Evolutionary conservation across 2,329 filamentous ascomycete species (phyloP), one percentile per base, ranked within the genome.

Genomic region (Magnaporthiopsis poae): DNA sequence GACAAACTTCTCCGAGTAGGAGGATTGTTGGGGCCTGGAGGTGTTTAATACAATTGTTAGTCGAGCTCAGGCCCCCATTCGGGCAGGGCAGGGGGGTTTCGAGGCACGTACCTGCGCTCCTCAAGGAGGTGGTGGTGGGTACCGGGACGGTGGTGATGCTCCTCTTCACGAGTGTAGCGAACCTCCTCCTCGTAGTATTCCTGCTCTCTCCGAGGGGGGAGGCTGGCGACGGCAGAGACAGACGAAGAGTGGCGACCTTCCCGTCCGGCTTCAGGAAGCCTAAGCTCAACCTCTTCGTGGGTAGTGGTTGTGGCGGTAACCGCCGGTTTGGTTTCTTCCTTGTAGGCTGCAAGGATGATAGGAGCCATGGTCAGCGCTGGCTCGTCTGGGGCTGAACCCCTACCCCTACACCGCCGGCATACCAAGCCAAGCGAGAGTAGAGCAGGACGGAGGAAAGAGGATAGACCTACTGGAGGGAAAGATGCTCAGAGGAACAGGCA

Each of bases 401-500:
- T 27, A n/a, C 46, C 46, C 46, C 9, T 56, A 56, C 46, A 56
- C 46, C 46, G 46, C 18, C 21, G 13, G 46, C 7, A 5, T n/a
- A 21, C 46, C 7, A 21, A 56, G 46, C 18, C 46, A 3, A 21
- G 46, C 15, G 46, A 56, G 21, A 56, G 46, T 21, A 25, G n/a
- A 9, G 21, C 46, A n/a, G 46, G 39, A 13, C 11, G 3, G 59
- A 11, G 31, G 31, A 36, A 7, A 2, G 60, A 61, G 60, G 80
- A 90, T 88, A 87, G 97, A 98, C 46, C 7, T 82, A 92, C 91
- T 82, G 92, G 33, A 96, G 85, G 94, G 94, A 88, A 98, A 97
- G 90, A 97, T 90, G 91, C 92, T 97, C 89, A 97, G 96, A 84
- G 94, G 94, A 83, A 98, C 95, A 86, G 94, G 92, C 83, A 97